A percentile compares a stretch with the other conserved stretches of the same genome.
These are phyloP conservation scores for Pythium monospermum DNA, from an alignment of 352 stramenopile species.

Conservation along the genomic window DNA sequence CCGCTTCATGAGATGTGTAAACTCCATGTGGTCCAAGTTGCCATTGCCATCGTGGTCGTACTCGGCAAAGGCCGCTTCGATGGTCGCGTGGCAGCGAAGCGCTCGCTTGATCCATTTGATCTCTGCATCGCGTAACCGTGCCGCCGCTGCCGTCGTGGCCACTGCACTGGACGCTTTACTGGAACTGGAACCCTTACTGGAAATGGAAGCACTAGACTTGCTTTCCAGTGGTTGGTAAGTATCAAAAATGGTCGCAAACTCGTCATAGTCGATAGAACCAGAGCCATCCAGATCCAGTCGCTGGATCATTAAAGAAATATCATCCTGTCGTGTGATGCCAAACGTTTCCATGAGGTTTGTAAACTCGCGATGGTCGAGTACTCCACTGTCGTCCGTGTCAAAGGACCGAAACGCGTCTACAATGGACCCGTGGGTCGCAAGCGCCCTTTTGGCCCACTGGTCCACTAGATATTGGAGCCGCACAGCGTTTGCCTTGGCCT, in stretches of 20 bases:
- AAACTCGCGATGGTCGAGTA: slow-evolving; percentile 46
- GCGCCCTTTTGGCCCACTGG: slow-evolving; percentile 40
- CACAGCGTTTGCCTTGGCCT: slow-evolving; percentile 24
- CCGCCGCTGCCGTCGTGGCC: slow-evolving; percentile 23
- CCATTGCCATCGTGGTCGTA: slow-evolving; percentile 53
- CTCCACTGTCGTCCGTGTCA: slow-evolving; percentile 36
- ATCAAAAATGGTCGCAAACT: slow-evolving; percentile 65
- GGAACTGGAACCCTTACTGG: neutral
- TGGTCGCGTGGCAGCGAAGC: slow-evolving; percentile 48
- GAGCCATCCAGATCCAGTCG: slow-evolving; percentile 41
- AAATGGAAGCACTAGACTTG: neutral
- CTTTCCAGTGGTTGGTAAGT: slow-evolving; percentile 31
- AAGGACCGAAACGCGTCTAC: slow-evolving; percentile 36
- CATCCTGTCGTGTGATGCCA: slow-evolving; percentile 34
- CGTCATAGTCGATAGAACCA: slow-evolving; percentile 50
- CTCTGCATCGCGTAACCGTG: slow-evolving; percentile 40
- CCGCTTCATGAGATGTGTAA: slow-evolving; percentile 60
- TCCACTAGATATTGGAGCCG: slow-evolving; percentile 34
- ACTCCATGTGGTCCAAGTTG: slow-evolving; percentile 55
- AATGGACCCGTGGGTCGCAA: slow-evolving; percentile 28
- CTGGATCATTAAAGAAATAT: slow-evolving; percentile 41
- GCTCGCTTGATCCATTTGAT: slow-evolving; percentile 62
- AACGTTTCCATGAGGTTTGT: slow-evolving; percentile 39
- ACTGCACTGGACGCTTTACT: slow-evolving; percentile 8
- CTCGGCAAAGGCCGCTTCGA: slow-evolving; percentile 57